A percentile compares a stretch with the other conserved stretches of the same genome.
Conservation (phyloP, 768 basidiomycete species). For the Mycena vulgaris region DNA sequence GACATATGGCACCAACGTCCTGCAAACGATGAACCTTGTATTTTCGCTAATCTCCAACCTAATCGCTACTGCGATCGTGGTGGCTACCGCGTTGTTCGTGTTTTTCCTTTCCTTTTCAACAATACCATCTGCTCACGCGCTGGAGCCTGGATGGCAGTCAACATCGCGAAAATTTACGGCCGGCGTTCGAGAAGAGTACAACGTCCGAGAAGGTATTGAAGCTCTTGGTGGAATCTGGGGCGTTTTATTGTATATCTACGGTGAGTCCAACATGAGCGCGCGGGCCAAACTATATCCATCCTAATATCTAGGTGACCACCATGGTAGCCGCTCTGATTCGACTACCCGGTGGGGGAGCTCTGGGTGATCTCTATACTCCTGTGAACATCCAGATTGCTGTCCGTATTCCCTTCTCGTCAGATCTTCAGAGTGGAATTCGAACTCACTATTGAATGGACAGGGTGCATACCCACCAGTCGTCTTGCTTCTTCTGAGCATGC, state of each 20-base stretch:
- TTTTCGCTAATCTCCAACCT: conserved; percentile 9
- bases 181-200: too few species aligned
- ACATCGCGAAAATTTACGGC: not conserved
- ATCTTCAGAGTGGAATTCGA: too few species aligned
- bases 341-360: conserved; percentile 9
- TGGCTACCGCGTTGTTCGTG: conserved; percentile 1
- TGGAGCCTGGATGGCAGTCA: conserved; percentile 5
- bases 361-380: conserved; percentile 34
- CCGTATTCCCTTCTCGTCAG: not conserved
- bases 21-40: not conserved
- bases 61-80: not conserved
- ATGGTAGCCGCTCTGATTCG: conserved; percentile 6
- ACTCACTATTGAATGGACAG: too few species aligned
- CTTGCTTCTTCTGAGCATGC: too few species aligned
- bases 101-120: not conserved
- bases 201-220: too few species aligned
- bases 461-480: too few species aligned
- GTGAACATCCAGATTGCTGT: conserved; percentile 39
- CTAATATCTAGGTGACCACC: too few species aligned
- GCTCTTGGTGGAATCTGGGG: too few species aligned
- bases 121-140: not conserved
- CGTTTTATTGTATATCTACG: too few species aligned
- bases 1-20: not conserved
- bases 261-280: too few species aligned
- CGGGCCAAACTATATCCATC: too few species aligned